Base-by-base conservation (phyloP, 345 rosid species). In the Draba incana region DNA sequence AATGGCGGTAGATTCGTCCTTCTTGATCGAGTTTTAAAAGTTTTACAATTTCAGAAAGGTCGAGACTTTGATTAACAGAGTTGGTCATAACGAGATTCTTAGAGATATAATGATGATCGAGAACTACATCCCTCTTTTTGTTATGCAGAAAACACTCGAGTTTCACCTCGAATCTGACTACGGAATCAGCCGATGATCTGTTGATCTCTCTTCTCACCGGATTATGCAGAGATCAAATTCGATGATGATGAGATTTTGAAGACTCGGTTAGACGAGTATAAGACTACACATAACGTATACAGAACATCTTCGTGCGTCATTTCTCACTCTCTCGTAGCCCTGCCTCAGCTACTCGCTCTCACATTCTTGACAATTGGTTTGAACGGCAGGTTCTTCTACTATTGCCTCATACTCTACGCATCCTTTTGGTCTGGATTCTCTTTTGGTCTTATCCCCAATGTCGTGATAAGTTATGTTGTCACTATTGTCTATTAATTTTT, bases 381-480 rank as follows among this genome's bases (percentile, higher is more conserved):
- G 2, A 59, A 74, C 5, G 83, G 85, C 9, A 80, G 83, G 1
- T 6, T 78, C 69, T 11, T 67, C 8, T 82, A 74, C 79, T 82
- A 74, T 72, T 65, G 43, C 23, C 54, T 77, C 46, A 51, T 77
- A 13, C 77, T 79, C 15, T 76, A 81, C 68, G 73, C 79, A 0
- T 66, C 81, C 4, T 78, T 82, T 60, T 91, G 96, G 96, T 86
- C 91, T 0, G 97, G 97, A 16, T 85, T 83, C 43, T 88, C 96
- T 2, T 57, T 82, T 3, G 88, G 82, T 5, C 37, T 79, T 8
- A 57, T 83, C 5, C 79, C 86, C 0, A 68, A 82, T 44, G 45
- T 80, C 39, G 74, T 79, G 23, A 1, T 69, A 25, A 81, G 84
- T 20, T 81, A 72, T 78, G 76, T 77, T 12, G 77, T 78, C 10